Evolutionary conservation across 148 eudicot genomes (phyloP).

Genomic region (Fagopyrum homotropicum): DNA sequence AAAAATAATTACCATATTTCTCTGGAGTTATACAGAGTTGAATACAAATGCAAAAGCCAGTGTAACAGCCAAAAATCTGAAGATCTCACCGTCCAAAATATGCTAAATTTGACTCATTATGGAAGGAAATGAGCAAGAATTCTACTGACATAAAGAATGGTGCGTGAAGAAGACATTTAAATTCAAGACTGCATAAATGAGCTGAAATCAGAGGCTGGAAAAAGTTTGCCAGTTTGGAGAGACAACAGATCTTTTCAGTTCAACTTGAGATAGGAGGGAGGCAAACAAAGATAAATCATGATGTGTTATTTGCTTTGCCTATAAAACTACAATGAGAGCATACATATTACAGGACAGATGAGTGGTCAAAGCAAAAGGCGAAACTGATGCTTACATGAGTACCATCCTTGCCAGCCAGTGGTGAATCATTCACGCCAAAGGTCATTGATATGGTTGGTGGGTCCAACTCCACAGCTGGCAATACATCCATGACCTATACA

Average conservation of each 20-base stretch:
- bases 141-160: not conserved
- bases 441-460: slow-evolving; percentile 99
- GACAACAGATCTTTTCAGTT: not conserved
- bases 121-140: not conserved
- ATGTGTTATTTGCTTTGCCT: not conserved
- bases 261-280: too few species aligned
- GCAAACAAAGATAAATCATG: not conserved
- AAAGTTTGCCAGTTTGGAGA: not conserved
- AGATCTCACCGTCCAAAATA: not conserved
- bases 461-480: slow-evolving; percentile 89
- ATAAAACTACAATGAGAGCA: not conserved
- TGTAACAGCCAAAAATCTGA: not conserved
- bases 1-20: not conserved
- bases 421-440: slow-evolving; percentile 97
- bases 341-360: not conserved
- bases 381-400: slow-evolving; percentile 56
- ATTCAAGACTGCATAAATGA: not conserved
- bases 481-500: slow-evolving; percentile 58
- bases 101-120: not conserved
- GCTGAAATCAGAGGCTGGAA: not conserved
- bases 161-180: not conserved
- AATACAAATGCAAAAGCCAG: not conserved
- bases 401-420: slow-evolving; percentile 96
- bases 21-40: not conserved
- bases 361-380: not conserved